Evolutionary conservation across 352 stramenopile species (phyloP), one percentile per base, ranked within the genome.

Genomic region (Aphanomyces euteiches): DNA sequence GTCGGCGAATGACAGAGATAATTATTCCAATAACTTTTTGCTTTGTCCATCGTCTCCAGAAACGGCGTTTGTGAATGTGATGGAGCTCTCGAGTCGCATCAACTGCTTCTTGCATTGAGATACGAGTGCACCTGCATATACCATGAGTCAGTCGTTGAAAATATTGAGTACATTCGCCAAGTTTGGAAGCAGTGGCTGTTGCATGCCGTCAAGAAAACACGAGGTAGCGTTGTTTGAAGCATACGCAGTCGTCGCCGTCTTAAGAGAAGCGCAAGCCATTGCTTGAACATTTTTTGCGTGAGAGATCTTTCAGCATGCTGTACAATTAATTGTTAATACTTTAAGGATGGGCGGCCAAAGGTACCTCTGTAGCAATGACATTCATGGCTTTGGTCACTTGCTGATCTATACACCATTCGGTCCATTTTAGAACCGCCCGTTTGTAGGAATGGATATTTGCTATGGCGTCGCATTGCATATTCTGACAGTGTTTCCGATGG

Each of bases 11-110:
- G 17, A 6, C 6, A 5, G 7, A 13, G 6, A 61, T 37, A 37
- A 61, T 37, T n/a, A 6, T 15, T n/a, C 28, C 54, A n/a, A 61
- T 17, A 37, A 61, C 10, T 39, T 40, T 61, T 19, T 37, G 54
- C 43, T 61, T 19, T 3, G 4, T 61, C 54, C 54, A 61, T 37
- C 43, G 17, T 8, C 54, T 28, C 54, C 54, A 61, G 21, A 61
- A 61, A 12, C 54, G 13, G 2, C 10, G 17, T 43, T 37, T 19
- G 54, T 37, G 21, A 37, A 17, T 28, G 43, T n/a, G 37, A 13
- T 61, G 54, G 6, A 61, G 17, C 19, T 12, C 34, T 37, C 10
- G 28, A 7, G 54, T 61, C 15, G 28, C 54, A 7, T 19, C 28
- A 28, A 40, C 36, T 7, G 54, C 54, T 41, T 61, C 54, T 6